phyloP scores from a whole-genome alignment of 805 yeast genomes.

The Lipomyces japonicus region DNA sequence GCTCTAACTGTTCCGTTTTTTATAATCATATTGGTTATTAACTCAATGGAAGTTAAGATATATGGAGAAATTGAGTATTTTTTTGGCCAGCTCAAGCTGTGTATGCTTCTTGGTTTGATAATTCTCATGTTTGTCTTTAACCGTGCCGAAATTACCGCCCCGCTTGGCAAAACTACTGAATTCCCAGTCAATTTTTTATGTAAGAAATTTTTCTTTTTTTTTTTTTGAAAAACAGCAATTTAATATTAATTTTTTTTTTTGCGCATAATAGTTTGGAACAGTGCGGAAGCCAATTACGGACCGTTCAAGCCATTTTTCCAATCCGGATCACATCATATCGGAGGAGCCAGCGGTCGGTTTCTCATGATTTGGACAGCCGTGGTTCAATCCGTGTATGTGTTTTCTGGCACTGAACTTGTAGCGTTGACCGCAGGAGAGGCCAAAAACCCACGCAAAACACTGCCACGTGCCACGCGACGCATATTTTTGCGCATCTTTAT shows the following conservation, averaged over 20 bases:
- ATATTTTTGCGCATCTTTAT: constrained; percentile 75
- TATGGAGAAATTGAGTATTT: constrained; percentile 68
- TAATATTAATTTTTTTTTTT: too few relatives aligned
- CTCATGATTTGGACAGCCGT: constrained; percentile 69
- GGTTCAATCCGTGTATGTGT: constrained; percentile 72
- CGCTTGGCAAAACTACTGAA: constrained; percentile 9
- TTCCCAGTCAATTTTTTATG: constrained; percentile 21
- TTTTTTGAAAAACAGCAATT: too few relatives aligned
- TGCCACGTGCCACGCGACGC: constrained; percentile 73
- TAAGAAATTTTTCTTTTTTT: not conserved
- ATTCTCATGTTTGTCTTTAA: constrained; percentile 54
- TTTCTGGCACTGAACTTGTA: constrained; percentile 68
- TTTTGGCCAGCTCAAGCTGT: constrained; percentile 54
- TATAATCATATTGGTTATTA: constrained; percentile 44
- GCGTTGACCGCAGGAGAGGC: constrained; percentile 79
- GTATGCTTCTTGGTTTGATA: constrained; percentile 57
- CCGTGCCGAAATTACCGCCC: constrained; percentile 38
- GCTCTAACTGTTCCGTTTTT: constrained; percentile 64
- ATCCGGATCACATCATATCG: constrained; percentile 4
- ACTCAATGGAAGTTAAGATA: constrained; percentile 54
- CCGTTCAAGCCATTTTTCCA: constrained; percentile 22
- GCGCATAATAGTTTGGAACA: constrained; percentile 21
- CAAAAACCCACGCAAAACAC: constrained; percentile 57
- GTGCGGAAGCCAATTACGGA: constrained; percentile 12
- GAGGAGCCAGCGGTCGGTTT: constrained; percentile 38